These are phyloP conservation scores for Colletotrichum graminicola DNA, from an alignment of 2,329 filamentous ascomycete genomes.

Conservation along the genomic window DNA sequence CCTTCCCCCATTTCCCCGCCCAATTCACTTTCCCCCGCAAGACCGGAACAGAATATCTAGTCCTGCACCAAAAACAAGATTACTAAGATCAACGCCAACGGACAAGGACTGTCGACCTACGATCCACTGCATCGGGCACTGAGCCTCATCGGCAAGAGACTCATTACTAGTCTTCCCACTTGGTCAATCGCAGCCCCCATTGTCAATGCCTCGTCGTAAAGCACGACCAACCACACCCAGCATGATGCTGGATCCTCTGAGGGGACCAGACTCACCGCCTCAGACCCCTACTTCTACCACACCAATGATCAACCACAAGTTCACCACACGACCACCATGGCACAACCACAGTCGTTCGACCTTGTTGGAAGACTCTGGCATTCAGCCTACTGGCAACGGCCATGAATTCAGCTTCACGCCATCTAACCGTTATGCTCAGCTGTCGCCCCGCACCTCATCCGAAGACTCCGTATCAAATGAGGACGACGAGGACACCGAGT, in stretches of 20 bases:
- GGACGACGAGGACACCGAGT: slow-evolving; percentile 21
- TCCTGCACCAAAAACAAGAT: slow-evolving; percentile 24
- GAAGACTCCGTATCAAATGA: slow-evolving; percentile 43
- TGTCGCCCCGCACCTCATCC: slow-evolving; percentile 50
- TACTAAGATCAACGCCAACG: slow-evolving; percentile 34
- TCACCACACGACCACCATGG: slow-evolving; percentile 50
- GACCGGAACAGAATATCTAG: slow-evolving; percentile 19
- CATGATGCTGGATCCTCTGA: slow-evolving; percentile 52
- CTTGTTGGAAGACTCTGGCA: slow-evolving; percentile 53
- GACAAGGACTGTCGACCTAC: neutral
- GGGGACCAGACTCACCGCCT: slow-evolving; percentile 61
- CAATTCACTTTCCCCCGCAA: slow-evolving; percentile 34
- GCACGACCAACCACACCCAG: slow-evolving; percentile 59
- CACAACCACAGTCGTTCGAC: slow-evolving; percentile 49
- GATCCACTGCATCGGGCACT: neutral
- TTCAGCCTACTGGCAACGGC: slow-evolving; percentile 57
- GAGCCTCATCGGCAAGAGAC: neutral
- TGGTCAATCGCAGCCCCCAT: neutral
- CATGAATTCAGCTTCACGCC: slow-evolving; percentile 57
- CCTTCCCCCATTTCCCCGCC: slow-evolving; percentile 30
- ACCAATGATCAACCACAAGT: slow-evolving; percentile 51
- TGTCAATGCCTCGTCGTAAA: slow-evolving; percentile 49
- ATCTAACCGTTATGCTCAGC: slow-evolving; percentile 46
- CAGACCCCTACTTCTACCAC: slow-evolving; percentile 58
- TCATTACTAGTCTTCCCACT: neutral